Percentiles rank a stretch among this genome's conserved stretches.
phyloP scores from a whole-genome alignment of 495 filamentous ascomycete genomes.

The Rhizodiscina lignyota region DNA sequence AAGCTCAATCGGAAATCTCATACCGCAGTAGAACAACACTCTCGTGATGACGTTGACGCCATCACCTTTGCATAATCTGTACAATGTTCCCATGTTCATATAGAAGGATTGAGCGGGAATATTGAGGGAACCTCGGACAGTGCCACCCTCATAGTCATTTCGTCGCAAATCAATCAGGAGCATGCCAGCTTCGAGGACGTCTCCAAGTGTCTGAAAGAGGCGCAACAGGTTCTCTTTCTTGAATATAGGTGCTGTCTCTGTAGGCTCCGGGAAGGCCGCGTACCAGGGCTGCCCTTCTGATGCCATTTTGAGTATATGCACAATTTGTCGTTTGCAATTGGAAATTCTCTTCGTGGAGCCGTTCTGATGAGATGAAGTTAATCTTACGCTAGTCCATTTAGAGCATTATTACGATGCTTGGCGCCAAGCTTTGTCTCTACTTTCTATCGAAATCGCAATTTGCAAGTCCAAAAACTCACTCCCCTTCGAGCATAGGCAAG shows the following conservation, averaged over 20 bases:
- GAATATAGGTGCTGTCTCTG: not conserved
- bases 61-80: constrained; percentile 25
- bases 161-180: constrained; percentile 20
- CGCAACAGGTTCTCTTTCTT: not conserved
- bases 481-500: no score
- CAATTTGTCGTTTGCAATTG: no score
- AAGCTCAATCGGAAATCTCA: no score
- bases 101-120: constrained; percentile 33
- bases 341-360: no score
- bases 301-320: not conserved
- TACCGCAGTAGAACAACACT: constrained; percentile 33
- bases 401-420: no score
- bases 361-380: no score
- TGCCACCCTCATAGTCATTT: constrained; percentile 27
- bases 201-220: not conserved
- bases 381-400: no score
- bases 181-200: not conserved
- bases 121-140: constrained; percentile 30
- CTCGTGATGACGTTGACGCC: constrained; percentile 19
- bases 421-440: no score
- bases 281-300: not conserved
- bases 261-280: not conserved
- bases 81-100: constrained; percentile 20
- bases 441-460: no score
- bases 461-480: no score